Evolutionary conservation across 1,284 basidiomycete species (phyloP).

Genomic region (Amylostereum areolatum): DNA sequence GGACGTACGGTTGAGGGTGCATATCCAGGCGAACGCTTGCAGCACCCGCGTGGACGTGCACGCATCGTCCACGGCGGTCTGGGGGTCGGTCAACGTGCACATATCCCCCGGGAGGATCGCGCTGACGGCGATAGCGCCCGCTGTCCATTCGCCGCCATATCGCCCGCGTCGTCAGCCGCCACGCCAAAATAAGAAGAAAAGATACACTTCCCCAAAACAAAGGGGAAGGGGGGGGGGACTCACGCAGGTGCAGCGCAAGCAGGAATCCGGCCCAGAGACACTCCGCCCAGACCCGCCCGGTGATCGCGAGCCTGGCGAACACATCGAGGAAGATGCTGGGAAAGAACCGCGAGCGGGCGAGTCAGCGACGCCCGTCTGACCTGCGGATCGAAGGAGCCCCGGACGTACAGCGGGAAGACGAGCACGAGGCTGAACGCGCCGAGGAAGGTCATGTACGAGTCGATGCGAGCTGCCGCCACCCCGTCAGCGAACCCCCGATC

Average conservation of each 20-base stretch:
- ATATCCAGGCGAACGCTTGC: conserved; percentile 61
- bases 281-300: conserved; percentile 68
- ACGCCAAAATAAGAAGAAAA: too few species aligned
- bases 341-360: neutral
- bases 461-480: conserved; percentile 37
- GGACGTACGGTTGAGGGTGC: conserved; percentile 44
- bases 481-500: neutral
- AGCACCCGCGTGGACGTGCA: conserved; percentile 57
- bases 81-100: conserved; percentile 24
- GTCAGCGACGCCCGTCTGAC: neutral
- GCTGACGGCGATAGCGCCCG: conserved; percentile 40
- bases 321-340: conserved; percentile 59
- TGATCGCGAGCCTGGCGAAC: conserved; percentile 41
- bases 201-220: too few species aligned
- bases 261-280: conserved; percentile 55
- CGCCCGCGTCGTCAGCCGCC: neutral
- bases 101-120: conserved; percentile 28
- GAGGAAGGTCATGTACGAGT: conserved; percentile 57
- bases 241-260: conserved; percentile 57
- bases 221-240: conserved; percentile 15
- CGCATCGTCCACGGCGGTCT: conserved; percentile 17
- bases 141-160: conserved; percentile 21
- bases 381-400: neutral
- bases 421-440: conserved; percentile 52
- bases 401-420: conserved; percentile 54